Evolutionary conservation across 495 filamentous ascomycete species (phyloP).

Genomic region (Aspergillus affinis): DNA sequence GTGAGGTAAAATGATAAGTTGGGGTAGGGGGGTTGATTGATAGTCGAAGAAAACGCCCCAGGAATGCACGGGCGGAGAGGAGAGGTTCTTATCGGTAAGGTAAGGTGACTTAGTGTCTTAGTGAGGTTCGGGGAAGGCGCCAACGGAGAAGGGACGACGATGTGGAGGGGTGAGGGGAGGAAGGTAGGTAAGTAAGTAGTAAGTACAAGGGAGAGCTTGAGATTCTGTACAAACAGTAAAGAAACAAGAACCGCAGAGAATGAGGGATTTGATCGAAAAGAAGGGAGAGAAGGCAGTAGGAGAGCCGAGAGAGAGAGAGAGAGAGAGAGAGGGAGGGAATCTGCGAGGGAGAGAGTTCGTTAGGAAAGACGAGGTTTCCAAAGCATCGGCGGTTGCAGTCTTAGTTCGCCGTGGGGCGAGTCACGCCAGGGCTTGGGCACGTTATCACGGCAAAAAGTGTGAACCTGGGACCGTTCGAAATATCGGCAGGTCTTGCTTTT

Average conservation of each 20-base stretch:
- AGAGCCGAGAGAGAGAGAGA: background rate
- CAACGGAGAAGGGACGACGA: background rate
- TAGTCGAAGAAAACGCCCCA: background rate
- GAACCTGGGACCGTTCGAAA: too few species aligned
- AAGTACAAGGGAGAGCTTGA: background rate
- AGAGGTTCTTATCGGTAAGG: background rate
- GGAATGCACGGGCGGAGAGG: background rate
- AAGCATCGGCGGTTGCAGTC: too few species aligned
- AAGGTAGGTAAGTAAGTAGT: too few species aligned
- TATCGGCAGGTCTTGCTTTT: background rate
- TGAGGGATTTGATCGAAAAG: background rate
- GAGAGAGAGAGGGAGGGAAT: background rate
- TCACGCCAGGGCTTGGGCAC: too few species aligned
- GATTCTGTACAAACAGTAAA: background rate
- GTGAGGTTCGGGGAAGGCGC: background rate
- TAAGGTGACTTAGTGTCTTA: too few species aligned
- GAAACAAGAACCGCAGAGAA: background rate
- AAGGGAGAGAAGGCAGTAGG: background rate
- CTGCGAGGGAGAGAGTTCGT: background rate
- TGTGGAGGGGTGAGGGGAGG: background rate
- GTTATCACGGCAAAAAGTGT: too few species aligned
- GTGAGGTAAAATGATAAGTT: background rate
- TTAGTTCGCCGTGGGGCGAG: background rate
- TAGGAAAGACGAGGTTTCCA: background rate
- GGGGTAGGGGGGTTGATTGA: background rate